phyloP scores from a whole-genome alignment of 2,329 filamentous ascomycete species.

The Alternaria gaisen region DNA sequence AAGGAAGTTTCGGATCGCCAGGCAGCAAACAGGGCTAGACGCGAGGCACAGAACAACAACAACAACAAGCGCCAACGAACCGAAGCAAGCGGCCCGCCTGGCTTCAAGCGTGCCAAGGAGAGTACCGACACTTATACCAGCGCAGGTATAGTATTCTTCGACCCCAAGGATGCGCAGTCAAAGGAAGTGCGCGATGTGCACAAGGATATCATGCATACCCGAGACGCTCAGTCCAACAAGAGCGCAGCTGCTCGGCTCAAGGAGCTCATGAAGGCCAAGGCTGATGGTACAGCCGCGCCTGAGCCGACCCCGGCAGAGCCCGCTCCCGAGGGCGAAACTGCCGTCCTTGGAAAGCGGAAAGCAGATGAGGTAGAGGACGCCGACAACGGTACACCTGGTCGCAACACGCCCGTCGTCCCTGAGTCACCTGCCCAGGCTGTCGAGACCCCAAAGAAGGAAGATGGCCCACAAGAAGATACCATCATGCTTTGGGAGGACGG shows the following conservation, averaged over 20 bases:
- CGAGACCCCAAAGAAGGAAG: conserved; percentile 50
- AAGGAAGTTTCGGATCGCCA: conserved; percentile 86
- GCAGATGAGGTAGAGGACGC: conserved; percentile 72
- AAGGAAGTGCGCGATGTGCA: conserved; percentile 66
- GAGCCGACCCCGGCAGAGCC: conserved; percentile 26
- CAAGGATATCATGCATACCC: conserved; percentile 87
- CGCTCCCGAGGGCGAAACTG: conserved; percentile 34
- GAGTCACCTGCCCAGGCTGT: conserved; percentile 57
- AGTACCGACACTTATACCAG: conserved; percentile 47
- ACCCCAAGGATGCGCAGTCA: conserved; percentile 49
- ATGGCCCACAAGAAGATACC: conserved; percentile 77
- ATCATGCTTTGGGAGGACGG: conserved; percentile 95
- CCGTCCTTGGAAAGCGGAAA: conserved; percentile 78
- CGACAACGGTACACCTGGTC: conserved; percentile 66
- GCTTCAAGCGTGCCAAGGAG: conserved; percentile 48
- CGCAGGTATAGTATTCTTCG: conserved; percentile 48
- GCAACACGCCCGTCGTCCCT: conserved; percentile 63
- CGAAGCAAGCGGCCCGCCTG: conserved; percentile 42
- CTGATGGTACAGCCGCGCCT: conserved; percentile 37
- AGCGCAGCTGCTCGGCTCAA: conserved; percentile 90
- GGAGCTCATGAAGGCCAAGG: conserved; percentile 68
- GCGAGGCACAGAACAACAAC: conserved; percentile 55
- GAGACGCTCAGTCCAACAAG: conserved; percentile 80
- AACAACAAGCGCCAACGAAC: conserved; percentile 39
- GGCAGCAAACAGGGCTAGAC: conserved; percentile 72